These are phyloP conservation scores for Pyrenula aspistea DNA, from an alignment of 495 filamentous ascomycete species.

Conservation along the genomic window DNA sequence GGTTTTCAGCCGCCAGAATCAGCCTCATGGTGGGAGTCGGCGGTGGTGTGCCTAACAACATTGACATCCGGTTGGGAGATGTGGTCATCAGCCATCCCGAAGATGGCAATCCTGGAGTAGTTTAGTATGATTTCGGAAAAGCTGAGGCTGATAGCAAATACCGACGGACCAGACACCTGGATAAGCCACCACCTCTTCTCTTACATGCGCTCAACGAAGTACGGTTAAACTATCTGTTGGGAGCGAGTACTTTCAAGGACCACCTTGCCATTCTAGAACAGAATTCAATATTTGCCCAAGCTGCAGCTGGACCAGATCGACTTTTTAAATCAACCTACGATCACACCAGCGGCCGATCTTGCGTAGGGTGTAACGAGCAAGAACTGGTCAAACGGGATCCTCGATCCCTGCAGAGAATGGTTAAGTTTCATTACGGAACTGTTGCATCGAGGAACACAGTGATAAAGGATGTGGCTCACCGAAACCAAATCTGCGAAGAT, in stretches of 20 bases:
- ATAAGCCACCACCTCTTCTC: constrained; percentile 18
- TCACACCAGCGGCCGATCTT: constrained; percentile 2
- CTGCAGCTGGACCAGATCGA: constrained; percentile 6
- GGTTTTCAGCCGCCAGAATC: constrained; percentile 26
- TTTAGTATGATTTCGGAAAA: constrained; percentile 24
- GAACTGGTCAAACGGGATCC: neutral
- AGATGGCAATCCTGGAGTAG: constrained; percentile 4
- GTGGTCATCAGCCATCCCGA: constrained; percentile 23
- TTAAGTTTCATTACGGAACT: constrained; percentile 13
- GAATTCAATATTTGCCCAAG: constrained; percentile 8
- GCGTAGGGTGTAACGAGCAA: neutral
- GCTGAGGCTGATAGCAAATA: constrained; percentile 12
- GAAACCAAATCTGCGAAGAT: constrained; percentile 9
- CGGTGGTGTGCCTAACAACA: constrained; percentile 22
- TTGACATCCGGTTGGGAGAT: constrained; percentile 34
- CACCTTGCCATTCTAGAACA: constrained; percentile 8
- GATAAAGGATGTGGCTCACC: constrained; percentile 9
- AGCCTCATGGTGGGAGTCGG: constrained; percentile 37
- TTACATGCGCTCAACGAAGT: constrained; percentile 17
- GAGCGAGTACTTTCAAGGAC: neutral
- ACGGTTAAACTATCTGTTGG: constrained; percentile 4
- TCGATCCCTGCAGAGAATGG: neutral
- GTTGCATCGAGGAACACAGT: constrained; percentile 18
- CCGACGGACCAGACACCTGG: constrained; percentile 18
- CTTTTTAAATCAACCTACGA: constrained; percentile 12